A percentile compares a stretch with the other conserved stretches of the same genome.
These are phyloP conservation scores for Macadamia integrifolia DNA, from an alignment of 164 flowering plant genomes.

Conservation along the genomic window DNA sequence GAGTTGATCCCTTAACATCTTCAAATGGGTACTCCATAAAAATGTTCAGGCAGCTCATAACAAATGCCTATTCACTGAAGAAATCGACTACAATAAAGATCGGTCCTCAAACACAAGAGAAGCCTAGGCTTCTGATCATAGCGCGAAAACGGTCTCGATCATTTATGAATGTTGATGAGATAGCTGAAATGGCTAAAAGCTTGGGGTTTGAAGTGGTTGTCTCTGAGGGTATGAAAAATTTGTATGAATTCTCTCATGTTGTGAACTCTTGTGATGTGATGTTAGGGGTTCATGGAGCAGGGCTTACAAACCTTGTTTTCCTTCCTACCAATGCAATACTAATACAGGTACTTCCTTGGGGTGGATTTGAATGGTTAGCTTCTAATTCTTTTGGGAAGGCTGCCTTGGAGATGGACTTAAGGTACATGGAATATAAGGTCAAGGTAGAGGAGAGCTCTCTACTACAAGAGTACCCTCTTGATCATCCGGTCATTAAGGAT, in stretches of 20 bases:
- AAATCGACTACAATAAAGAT: too few species aligned
- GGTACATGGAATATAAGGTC: conserved; percentile 29
- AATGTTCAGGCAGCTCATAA: too few species aligned
- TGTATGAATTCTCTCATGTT: conserved; percentile 1
- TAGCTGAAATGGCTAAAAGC: conserved; percentile 12
- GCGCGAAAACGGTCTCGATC: conserved; percentile 14
- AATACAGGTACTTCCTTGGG: conserved; percentile 31
- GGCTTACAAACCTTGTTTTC: conserved; percentile 31
- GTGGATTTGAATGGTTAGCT: conserved; percentile 17
- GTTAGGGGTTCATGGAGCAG: conserved; percentile 48
- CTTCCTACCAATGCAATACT: conserved; percentile 25
- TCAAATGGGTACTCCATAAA: too few species aligned
- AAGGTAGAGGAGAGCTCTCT: conserved; percentile 25
- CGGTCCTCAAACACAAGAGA: too few species aligned
- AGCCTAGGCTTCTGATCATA: neutral
- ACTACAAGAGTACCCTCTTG: conserved; percentile 13
- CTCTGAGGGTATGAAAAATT: conserved; percentile 1
- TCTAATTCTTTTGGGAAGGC: conserved; percentile 12
- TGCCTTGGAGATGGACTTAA: conserved; percentile 21
- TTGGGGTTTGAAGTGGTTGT: conserved; percentile 25
- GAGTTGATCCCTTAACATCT: too few species aligned
- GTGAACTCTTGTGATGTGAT: conserved; percentile 31
- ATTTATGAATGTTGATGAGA: conserved; percentile 11
- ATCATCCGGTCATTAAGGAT: conserved; percentile 17
- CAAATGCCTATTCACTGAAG: too few species aligned